Base-by-base conservation (phyloP, 805 yeast species). In the Candida silvatica region DNA sequence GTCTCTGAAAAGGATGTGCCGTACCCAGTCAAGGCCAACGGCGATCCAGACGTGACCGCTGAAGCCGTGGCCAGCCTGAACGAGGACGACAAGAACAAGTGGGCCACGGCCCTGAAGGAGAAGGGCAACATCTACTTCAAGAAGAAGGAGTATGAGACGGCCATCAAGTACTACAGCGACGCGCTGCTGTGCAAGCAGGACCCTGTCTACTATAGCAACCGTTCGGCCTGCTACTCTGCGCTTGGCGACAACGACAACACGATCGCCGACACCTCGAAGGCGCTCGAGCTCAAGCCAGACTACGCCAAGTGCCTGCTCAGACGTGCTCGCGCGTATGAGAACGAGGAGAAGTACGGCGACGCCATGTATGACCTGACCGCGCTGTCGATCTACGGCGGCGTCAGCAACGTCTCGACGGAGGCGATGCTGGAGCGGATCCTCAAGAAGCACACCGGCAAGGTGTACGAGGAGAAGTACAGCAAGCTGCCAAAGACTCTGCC, bases 171-270 rank as follows among this genome's bases (percentile, higher is more conserved):
- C 58, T 92, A 92, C 66, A 58, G 84, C 29, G 74, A 72, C 38
- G 97, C 98, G 8, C 66, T 92, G 46, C 55, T 67, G 36, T 67
- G 85, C 52, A 80, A 80, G 54, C 61, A 69, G 46, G 97, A 92
- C 59, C 87, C 97, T 4, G 82, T 88, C 24, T 92, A 73, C 64
- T 90, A 80, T 64, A 86, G 97, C 42, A 92, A 92, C 68, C 78
- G 97, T 62, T 87, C 97, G 20, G 98, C 98, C 14, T 90, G 96
- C 62, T 83, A 83, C 62, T 82, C 88, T 34, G 85, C 94, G 6
- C 66, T 84, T 46, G 74, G 77, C 44, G 74, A 87, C 42, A 77
- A 75, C 55, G 86, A 84, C 48, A 80, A 86, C 56, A 95, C 88
- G 31, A 71, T 92, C 43, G 83, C 77, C 47, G 96, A 87, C 58